Percentiles rank a stretch among this genome's conserved stretches.
These are phyloP conservation scores for Bipolaris bicolor DNA, from an alignment of 2,329 filamentous ascomycete genomes.

Conservation along the genomic window DNA sequence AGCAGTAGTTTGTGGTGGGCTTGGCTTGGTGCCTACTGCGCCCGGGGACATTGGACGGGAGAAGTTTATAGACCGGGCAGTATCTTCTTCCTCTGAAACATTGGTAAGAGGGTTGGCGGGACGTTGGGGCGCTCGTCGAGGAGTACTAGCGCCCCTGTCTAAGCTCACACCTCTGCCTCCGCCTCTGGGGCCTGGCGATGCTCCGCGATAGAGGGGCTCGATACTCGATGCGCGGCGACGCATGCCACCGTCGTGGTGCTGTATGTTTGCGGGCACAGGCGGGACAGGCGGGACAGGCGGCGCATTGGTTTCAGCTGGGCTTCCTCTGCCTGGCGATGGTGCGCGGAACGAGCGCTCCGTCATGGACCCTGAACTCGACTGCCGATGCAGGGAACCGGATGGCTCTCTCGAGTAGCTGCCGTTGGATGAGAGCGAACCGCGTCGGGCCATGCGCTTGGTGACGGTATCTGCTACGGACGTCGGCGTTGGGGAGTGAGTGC, in stretches of 20 bases:
- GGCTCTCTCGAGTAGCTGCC: conserved; percentile 55
- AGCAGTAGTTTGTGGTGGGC: conserved; percentile 22
- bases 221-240: conserved; percentile 56
- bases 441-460: conserved; percentile 81
- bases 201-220: conserved; percentile 56
- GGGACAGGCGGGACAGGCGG: conserved; percentile 82
- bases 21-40: conserved; percentile 18
- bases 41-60: conserved; percentile 59
- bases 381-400: conserved; percentile 45
- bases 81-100: conserved; percentile 53
- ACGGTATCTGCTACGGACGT: conserved; percentile 82
- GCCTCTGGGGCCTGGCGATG: conserved; percentile 51
- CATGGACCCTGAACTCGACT: conserved; percentile 80
- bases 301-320: conserved; percentile 51
- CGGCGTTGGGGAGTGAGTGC: conserved; percentile 76
- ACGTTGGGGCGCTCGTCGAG: conserved; percentile 34
- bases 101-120: conserved; percentile 48
- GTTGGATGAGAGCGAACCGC: conserved; percentile 74
- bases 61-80: conserved; percentile 58
- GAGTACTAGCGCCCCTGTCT: conserved; percentile 43
- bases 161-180: conserved; percentile 50
- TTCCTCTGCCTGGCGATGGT: conserved; percentile 59
- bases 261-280: conserved; percentile 64
- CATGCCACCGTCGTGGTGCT: conserved; percentile 31
- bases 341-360: conserved; percentile 85